These are phyloP conservation scores for Leccinum fibrillosum DNA, from an alignment of 768 basidiomycete genomes.

Conservation along the genomic window DNA sequence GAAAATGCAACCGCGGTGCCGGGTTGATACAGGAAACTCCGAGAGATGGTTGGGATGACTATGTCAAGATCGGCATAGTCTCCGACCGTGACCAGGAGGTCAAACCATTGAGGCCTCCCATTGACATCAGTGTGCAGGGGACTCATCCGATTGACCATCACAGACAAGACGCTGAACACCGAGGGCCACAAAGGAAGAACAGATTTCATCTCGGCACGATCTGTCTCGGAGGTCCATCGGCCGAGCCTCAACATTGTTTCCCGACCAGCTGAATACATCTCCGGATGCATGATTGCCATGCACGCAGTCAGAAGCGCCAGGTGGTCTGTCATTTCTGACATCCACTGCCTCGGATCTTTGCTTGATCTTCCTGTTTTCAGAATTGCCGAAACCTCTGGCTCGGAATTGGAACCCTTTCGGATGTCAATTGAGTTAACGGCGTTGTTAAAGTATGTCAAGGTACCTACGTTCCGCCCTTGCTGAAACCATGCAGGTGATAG, in stretches of 20 bases:
- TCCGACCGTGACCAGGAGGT: not conserved
- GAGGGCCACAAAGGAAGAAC: not conserved
- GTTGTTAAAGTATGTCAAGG: not conserved
- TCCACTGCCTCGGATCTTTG: no score
- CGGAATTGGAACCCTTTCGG: not conserved
- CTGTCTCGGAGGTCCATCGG: no score
- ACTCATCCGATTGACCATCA: not conserved
- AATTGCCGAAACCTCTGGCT: not conserved
- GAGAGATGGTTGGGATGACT: not conserved
- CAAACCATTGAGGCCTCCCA: not conserved
- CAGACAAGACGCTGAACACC: not conserved
- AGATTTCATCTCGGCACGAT: not conserved
- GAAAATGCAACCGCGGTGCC: not conserved
- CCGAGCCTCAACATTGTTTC: not conserved
- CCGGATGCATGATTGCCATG: not conserved
- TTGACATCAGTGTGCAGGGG: not conserved
- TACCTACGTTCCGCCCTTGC: not conserved
- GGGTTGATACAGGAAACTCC: not conserved
- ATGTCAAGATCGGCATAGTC: not conserved
- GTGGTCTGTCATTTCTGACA: no score
- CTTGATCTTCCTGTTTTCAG: not conserved
- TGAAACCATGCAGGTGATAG: not conserved
- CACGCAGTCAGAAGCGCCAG: not conserved
- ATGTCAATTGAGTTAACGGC: not conserved
- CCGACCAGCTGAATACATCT: not conserved